Evolutionary conservation across 139 green algal species (phyloP), one percentile per base, ranked within the genome.

Genomic region (Diplosphaera chodatii): DNA sequence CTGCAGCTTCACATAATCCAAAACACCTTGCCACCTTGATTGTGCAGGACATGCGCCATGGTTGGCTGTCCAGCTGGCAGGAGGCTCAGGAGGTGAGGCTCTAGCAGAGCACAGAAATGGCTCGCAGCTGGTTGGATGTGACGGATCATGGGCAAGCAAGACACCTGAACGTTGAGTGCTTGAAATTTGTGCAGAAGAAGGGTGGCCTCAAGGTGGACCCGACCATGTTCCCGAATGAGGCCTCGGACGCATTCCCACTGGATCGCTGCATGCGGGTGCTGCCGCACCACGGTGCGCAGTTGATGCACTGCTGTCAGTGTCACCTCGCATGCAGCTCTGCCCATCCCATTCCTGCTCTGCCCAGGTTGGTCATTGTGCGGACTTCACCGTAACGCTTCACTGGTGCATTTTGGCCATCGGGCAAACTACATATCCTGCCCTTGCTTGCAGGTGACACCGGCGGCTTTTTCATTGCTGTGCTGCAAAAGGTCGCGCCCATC

Each of bases 391-490:
- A n/a, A n/a, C n/a, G n/a, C n/a, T n/a, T n/a, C n/a, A n/a, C n/a
- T n/a, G n/a, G n/a, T n/a, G n/a, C n/a, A n/a, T n/a, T n/a, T n/a
- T n/a, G n/a, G n/a, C n/a, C n/a, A n/a, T n/a, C n/a, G n/a, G n/a
- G n/a, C n/a, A n/a, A n/a, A n/a, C n/a, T n/a, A n/a, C n/a, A n/a
- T n/a, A n/a, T n/a, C n/a, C n/a, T n/a, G n/a, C n/a, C n/a, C n/a
- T n/a, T n/a, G n/a, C n/a, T n/a, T 48, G 37, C 37, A 48, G 37
- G 37, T 40, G 87, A 99, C 85, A 98, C 94, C 3, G 96, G 96
- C 30, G 94, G 96, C 66, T 99, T 99, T 87, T 99, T 99, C 70
- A 87, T 99, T 63, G 87, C 86, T 10, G 91, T 99, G 33, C 79
- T 99, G 32, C 31, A 90, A 34, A 99, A 99, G 87, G 73, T 90